Evolutionary conservation across 2,329 filamentous ascomycete species (phyloP).

Genomic region (Stachybotrys echinatus): DNA sequence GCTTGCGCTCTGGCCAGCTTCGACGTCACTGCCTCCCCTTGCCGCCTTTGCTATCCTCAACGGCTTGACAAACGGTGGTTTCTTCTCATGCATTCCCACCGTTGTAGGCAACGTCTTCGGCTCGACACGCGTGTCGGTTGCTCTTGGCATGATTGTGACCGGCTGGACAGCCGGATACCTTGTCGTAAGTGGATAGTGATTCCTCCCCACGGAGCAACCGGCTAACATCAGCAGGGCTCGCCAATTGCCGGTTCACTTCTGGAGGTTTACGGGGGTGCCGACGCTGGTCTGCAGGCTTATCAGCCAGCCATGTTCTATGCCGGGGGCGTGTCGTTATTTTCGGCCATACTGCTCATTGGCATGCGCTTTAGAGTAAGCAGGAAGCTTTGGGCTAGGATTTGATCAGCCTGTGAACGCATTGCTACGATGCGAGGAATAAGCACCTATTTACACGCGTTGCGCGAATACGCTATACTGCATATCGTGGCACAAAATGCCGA

Average conservation of each 20-base stretch:
- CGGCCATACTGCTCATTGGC: slow-evolving; percentile 34
- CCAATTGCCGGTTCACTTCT: slow-evolving; percentile 56
- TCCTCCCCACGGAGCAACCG: neutral
- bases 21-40: slow-evolving; percentile 46
- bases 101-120: slow-evolving; percentile 57
- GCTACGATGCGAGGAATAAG: too few relatives aligned
- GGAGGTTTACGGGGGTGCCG: slow-evolving; percentile 43
- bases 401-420: neutral
- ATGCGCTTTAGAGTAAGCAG: slow-evolving; percentile 35
- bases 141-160: slow-evolving; percentile 1
- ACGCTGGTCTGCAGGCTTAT: slow-evolving; percentile 42
- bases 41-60: slow-evolving; percentile 55
- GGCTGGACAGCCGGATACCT: neutral
- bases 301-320: slow-evolving; percentile 56
- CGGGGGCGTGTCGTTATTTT: slow-evolving; percentile 43
- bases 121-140: slow-evolving; percentile 29
- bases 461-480: too few relatives aligned
- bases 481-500: too few relatives aligned
- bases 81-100: slow-evolving; percentile 60
- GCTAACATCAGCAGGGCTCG: slow-evolving; percentile 30
- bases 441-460: too few relatives aligned
- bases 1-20: slow-evolving; percentile 56
- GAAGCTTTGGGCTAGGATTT: slow-evolving; percentile 21
- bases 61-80: slow-evolving; percentile 55
- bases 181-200: slow-evolving; percentile 19